Percentiles rank a stretch among this genome's conserved stretches.
Evolutionary conservation across 192 early-diverging fungal species (phyloP).

Genomic region (Mortierella alpina): DNA sequence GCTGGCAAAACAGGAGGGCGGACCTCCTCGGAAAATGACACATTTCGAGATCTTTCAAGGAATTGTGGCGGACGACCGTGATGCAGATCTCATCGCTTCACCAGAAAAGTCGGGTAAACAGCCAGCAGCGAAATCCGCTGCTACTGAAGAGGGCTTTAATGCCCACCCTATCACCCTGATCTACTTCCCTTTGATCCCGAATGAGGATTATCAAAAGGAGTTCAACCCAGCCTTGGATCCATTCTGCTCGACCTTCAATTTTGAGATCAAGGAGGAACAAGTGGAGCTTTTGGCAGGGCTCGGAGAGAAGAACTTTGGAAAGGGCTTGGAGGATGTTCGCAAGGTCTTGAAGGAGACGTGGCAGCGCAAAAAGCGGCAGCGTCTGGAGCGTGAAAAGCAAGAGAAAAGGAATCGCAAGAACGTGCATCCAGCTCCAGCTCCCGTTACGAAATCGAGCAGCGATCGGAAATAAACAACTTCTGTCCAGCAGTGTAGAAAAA

Average conservation of each 20-base stretch:
- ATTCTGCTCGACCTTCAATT: constrained; percentile 77
- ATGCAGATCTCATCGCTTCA: constrained; percentile 51
- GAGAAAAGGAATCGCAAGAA: constrained; percentile 21
- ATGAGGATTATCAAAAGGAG: constrained; percentile 60
- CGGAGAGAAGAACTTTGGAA: constrained; percentile 58
- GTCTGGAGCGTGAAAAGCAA: constrained; percentile 35
- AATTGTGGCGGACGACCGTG: constrained; percentile 51
- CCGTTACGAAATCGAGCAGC: neutral
- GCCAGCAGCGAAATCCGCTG: neutral
- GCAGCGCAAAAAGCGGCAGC: constrained; percentile 39
- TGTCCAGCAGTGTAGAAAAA: too few species aligned
- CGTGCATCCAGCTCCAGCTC: neutral
- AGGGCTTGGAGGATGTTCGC: constrained; percentile 45
- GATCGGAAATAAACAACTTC: neutral
- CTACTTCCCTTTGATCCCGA: constrained; percentile 76
- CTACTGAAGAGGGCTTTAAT: neutral
- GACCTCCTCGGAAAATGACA: constrained; percentile 61
- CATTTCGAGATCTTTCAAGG: constrained; percentile 55
- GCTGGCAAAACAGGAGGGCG: constrained; percentile 36
- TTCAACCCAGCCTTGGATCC: constrained; percentile 75
- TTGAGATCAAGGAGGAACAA: constrained; percentile 74
- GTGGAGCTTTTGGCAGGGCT: constrained; percentile 69
- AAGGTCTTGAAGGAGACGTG: constrained; percentile 51
- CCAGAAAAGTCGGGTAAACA: constrained; percentile 15
- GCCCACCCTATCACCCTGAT: constrained; percentile 59